Evolutionary conservation across 306 rosid genomes (phyloP).

Genomic region (Trichosanthes truncata): DNA sequence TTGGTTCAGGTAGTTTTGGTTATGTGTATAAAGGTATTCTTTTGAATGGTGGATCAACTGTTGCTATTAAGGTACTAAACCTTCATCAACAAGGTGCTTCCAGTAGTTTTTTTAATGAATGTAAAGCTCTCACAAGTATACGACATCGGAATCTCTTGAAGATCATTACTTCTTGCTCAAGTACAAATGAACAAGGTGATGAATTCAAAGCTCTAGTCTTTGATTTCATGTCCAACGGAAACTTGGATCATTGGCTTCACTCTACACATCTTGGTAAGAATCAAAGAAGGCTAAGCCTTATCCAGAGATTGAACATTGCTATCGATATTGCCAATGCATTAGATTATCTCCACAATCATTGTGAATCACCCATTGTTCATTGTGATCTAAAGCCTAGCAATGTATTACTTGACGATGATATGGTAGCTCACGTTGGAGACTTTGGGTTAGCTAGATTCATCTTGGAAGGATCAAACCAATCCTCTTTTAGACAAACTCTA

Average conservation of each 20-base stretch:
- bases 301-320: conserved; percentile 15
- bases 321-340: conserved; percentile 31
- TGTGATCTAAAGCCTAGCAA: not conserved
- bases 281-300: conserved; percentile 13
- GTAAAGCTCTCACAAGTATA: too few species aligned
- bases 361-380: not conserved
- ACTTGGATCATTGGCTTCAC: not conserved
- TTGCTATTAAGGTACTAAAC: too few species aligned
- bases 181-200: not conserved
- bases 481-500: not conserved
- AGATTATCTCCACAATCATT: conserved; percentile 18
- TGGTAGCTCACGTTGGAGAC: conserved; percentile 24
- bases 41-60: not conserved
- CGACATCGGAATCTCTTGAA: too few species aligned
- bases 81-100: too few species aligned
- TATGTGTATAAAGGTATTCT: not conserved
- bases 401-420: not conserved
- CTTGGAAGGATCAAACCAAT: conserved; percentile 7
- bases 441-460: conserved; percentile 20
- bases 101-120: too few species aligned
- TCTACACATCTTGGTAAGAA: not conserved
- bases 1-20: not conserved
- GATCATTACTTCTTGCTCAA: not conserved
- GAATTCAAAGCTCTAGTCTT: not conserved
- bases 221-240: not conserved